phyloP scores from a whole-genome alignment of 139 green algal species.

The Pleodorina starrii region DNA sequence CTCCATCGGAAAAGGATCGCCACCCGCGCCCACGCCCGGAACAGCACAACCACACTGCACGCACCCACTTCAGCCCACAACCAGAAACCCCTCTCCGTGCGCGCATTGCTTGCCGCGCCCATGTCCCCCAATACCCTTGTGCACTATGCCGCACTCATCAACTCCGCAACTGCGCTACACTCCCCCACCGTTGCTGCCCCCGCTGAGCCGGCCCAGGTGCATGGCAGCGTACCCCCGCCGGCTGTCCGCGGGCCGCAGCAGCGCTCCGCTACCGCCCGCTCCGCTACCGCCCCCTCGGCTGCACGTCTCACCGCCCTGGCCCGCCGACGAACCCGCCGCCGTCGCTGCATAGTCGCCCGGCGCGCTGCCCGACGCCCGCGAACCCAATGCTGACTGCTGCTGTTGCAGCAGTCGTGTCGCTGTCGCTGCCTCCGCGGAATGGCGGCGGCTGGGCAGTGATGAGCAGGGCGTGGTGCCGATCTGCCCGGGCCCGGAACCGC shows the following conservation, averaged over 20 bases:
- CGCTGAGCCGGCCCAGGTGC: constrained; percentile 3
- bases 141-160: too few species aligned
- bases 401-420: neutral
- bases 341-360: too few species aligned
- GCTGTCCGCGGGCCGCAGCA: neutral
- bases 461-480: neutral
- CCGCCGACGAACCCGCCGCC: neutral
- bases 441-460: neutral
- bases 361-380: neutral
- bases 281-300: neutral
- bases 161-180: too few species aligned
- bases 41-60: too few species aligned
- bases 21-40: too few species aligned
- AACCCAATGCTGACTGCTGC: too few species aligned
- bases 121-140: too few species aligned
- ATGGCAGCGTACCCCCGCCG: constrained; percentile 2
- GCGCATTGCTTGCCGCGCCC: too few species aligned
- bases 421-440: neutral
- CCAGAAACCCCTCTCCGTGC: too few species aligned
- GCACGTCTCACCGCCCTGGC: neutral
- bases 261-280: neutral
- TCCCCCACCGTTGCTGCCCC: neutral
- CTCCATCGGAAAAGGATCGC: too few species aligned
- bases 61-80: too few species aligned
- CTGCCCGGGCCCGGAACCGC: neutral